phyloP scores from a whole-genome alignment of 768 basidiomycete species.

The Russula sp. region DNA sequence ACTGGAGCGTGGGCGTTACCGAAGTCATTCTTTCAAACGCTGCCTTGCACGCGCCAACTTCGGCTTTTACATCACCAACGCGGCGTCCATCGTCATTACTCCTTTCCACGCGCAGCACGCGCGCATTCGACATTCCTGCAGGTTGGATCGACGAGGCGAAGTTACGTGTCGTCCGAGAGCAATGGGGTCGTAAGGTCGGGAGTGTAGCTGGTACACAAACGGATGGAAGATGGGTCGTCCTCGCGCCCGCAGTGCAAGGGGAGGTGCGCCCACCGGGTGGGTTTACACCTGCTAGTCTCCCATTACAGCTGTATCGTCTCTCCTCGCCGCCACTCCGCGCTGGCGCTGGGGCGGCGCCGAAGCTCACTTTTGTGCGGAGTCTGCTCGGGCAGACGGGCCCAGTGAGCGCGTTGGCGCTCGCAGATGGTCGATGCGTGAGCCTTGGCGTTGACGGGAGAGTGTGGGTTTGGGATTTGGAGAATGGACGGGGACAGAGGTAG shows the following conservation, averaged over 20 bases:
- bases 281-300: conserved; percentile 40
- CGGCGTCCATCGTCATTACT: conserved; percentile 49
- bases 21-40: conserved; percentile 62
- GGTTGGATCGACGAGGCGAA: conserved; percentile 71
- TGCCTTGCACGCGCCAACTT: conserved; percentile 1
- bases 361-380: conserved; percentile 67
- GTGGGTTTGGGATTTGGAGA: conserved; percentile 87
- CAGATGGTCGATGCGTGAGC: conserved; percentile 82
- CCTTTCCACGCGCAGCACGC: conserved; percentile 56
- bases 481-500: conserved; percentile 42
- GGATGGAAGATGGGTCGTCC: conserved; percentile 82
- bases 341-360: conserved; percentile 53
- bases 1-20: conserved; percentile 76
- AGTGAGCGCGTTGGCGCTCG: conserved; percentile 63
- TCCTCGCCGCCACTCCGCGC: conserved; percentile 51
- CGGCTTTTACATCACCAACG: conserved; percentile 28
- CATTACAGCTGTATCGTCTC: conserved; percentile 73
- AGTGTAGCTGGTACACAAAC: conserved; percentile 73
- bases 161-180: conserved; percentile 61
- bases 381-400: conserved; percentile 68
- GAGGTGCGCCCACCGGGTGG: conserved; percentile 15
- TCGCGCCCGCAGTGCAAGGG: conserved; percentile 52
- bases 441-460: conserved; percentile 67
- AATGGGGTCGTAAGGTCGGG: conserved; percentile 73
- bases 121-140: conserved; percentile 66